Conservation (phyloP, 2,329 filamentous ascomycete genomes). For the Cladosporium sp. region DNA sequence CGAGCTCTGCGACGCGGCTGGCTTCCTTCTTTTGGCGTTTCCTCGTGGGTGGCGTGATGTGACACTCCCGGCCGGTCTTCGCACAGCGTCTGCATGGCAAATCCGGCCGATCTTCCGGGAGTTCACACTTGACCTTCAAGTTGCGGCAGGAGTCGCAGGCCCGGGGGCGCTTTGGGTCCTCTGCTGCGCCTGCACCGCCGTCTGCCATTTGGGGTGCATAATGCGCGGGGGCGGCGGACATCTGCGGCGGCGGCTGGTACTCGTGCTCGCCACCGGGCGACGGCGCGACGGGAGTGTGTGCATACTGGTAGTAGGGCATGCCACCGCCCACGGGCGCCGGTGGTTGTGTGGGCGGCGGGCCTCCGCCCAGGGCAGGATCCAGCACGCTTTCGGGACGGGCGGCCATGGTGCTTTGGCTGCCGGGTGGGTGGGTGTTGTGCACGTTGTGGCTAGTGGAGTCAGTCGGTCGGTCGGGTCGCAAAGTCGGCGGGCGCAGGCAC, state of each 20-base stretch:
- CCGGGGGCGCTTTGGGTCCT: slow-evolving; percentile 41
- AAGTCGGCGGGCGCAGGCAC: slow-evolving; percentile 10
- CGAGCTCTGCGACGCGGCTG: slow-evolving; percentile 78
- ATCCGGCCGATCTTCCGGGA: slow-evolving; percentile 56
- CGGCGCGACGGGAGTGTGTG: neutral
- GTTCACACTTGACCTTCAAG: slow-evolving; percentile 70
- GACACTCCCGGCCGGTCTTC: slow-evolving; percentile 70
- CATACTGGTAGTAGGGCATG: slow-evolving; percentile 10
- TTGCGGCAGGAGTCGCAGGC: slow-evolving; percentile 44
- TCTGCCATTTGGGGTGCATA: slow-evolving; percentile 3
- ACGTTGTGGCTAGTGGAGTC: slow-evolving; percentile 7
- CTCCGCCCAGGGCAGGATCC: slow-evolving; percentile 6
- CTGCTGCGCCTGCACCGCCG: neutral
- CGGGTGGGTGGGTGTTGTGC: neutral
- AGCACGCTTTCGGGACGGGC: slow-evolving; percentile 6
- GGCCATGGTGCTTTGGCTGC: neutral
- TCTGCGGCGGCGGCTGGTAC: slow-evolving; percentile 4
- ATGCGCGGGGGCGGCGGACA: neutral
- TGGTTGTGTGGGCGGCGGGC: neutral
- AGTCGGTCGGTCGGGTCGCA: slow-evolving; percentile 6
- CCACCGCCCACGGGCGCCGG: neutral
- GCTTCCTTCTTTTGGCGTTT: slow-evolving; percentile 92
- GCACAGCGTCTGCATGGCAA: slow-evolving; percentile 60
- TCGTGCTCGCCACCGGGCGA: neutral
- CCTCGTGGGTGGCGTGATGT: slow-evolving; percentile 66